Evolutionary conservation across 1,139 yeast species (phyloP).

Genomic region (Nakaseomyces uthaithaninus): DNA sequence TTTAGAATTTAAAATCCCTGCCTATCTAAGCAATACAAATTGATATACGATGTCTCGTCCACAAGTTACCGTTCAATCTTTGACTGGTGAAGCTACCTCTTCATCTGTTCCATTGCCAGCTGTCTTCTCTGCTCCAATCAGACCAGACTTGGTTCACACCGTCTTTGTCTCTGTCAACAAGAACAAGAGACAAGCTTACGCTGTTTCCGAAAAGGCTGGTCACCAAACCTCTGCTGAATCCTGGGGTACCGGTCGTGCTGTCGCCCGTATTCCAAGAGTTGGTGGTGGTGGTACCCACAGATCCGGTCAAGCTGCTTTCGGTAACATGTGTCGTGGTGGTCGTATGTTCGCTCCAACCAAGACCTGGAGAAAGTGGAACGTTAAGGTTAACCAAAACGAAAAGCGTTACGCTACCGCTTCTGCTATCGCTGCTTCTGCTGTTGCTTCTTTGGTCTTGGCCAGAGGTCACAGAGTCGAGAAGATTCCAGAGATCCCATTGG

Average conservation of each 20-base stretch:
- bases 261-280: slow-evolving; percentile 99
- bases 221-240: slow-evolving; percentile 99
- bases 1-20: not conserved
- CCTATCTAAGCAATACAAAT: slow-evolving; percentile 3
- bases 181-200: slow-evolving; percentile 99
- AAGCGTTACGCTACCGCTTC: slow-evolving; percentile 99
- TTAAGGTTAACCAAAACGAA: slow-evolving; percentile 99
- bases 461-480: slow-evolving; percentile 99
- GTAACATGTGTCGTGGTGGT: slow-evolving; percentile 99
- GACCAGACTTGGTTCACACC: slow-evolving; percentile 98
- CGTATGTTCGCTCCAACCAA: slow-evolving; percentile 99
- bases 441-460: slow-evolving; percentile 96
- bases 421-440: slow-evolving; percentile 98
- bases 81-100: slow-evolving; percentile 80
- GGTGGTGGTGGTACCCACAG: slow-evolving; percentile 99
- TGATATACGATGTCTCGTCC: slow-evolving; percentile 70
- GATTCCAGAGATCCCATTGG: slow-evolving; percentile 97
- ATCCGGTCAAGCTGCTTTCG: slow-evolving; percentile 99
- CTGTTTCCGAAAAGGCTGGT: slow-evolving; percentile 98
- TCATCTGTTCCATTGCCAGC: slow-evolving; percentile 92
- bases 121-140: slow-evolving; percentile 98
- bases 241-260: slow-evolving; percentile 99
- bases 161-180: slow-evolving; percentile 98
- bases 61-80: slow-evolving; percentile 91
- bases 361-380: slow-evolving; percentile 99